These are phyloP conservation scores for Aspergillus clavatus DNA, from an alignment of 2,329 filamentous ascomycete genomes.

Conservation along the genomic window DNA sequence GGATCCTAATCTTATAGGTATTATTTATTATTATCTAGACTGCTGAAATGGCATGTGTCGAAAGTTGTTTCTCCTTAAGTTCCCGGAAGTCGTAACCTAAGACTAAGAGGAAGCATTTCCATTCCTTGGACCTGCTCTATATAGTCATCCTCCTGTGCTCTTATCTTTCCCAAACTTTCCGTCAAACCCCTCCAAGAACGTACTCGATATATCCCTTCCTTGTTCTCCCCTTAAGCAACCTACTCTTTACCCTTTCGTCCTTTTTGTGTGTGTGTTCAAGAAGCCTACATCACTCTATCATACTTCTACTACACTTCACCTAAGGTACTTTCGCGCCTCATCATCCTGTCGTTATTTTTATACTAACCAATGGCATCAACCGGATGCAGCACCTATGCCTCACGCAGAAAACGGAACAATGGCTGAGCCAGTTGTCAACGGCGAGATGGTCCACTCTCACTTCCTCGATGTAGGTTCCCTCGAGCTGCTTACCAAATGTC, in stretches of 20 bases:
- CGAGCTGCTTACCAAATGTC: slow-evolving; percentile 10
- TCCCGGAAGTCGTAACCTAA: too few relatives aligned
- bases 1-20: not conserved
- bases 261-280: too few relatives aligned
- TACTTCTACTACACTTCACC: too few relatives aligned
- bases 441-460: slow-evolving; percentile 46
- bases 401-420: slow-evolving; percentile 46
- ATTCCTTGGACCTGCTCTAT: not conserved
- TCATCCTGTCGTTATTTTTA: not conserved
- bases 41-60: not conserved
- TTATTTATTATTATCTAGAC: not conserved
- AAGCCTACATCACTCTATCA: too few relatives aligned
- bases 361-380: not conserved
- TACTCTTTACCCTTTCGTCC: not conserved
- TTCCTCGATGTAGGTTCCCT: slow-evolving; percentile 38
- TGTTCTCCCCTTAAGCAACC: slow-evolving; percentile 2
- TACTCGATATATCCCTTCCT: slow-evolving; percentile 1
- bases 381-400: slow-evolving; percentile 37
- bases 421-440: slow-evolving; percentile 47
- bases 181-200: not conserved
- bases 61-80: too few relatives aligned
- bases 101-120: too few relatives aligned
- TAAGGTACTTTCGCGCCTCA: too few relatives aligned
- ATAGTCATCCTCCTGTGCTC: not conserved
- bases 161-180: not conserved